A percentile compares a stretch with the other conserved stretches of the same genome.
Evolutionary conservation across 2,329 filamentous ascomycete species (phyloP).

Genomic region (Dryadomyces quercivorus): DNA sequence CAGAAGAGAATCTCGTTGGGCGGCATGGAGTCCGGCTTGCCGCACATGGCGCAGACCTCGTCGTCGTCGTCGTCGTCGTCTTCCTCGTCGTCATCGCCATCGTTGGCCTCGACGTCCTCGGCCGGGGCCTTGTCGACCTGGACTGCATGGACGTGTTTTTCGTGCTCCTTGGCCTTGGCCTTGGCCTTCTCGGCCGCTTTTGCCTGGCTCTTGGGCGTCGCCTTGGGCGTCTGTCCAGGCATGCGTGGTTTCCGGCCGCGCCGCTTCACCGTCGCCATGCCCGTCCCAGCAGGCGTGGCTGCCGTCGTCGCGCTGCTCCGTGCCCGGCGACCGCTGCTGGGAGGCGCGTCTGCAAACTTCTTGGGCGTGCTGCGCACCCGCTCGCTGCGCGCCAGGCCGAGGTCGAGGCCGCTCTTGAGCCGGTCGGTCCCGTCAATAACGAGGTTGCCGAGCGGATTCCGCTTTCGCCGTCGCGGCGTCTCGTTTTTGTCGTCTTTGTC

Average conservation of each 20-base stretch:
- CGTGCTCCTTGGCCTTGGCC: not conserved
- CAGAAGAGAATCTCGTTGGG: conserved; percentile 54
- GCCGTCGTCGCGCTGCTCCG: not conserved
- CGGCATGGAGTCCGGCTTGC: conserved; percentile 40
- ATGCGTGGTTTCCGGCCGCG: not conserved
- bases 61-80: conserved; percentile 25
- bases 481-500: not conserved
- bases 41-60: conserved; percentile 45
- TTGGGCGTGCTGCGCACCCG: conserved; percentile 8
- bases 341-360: conserved; percentile 1
- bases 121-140: too few species aligned
- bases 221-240: not conserved
- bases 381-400: conserved; percentile 37
- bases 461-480: conserved; percentile 6
- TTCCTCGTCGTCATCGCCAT: not conserved
- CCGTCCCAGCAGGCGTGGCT: not conserved
- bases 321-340: not conserved
- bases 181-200: not conserved
- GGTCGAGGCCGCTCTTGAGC: conserved; percentile 37
- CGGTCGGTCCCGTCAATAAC: conserved; percentile 11
- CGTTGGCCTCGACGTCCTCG: too few species aligned
- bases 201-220: not conserved
- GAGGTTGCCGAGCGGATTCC: conserved; percentile 6
- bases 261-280: not conserved
- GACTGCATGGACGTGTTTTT: not conserved